Base-by-base conservation (phyloP, 2,329 filamentous ascomycete genomes). In the Trichoderma afroharzianum region DNA sequence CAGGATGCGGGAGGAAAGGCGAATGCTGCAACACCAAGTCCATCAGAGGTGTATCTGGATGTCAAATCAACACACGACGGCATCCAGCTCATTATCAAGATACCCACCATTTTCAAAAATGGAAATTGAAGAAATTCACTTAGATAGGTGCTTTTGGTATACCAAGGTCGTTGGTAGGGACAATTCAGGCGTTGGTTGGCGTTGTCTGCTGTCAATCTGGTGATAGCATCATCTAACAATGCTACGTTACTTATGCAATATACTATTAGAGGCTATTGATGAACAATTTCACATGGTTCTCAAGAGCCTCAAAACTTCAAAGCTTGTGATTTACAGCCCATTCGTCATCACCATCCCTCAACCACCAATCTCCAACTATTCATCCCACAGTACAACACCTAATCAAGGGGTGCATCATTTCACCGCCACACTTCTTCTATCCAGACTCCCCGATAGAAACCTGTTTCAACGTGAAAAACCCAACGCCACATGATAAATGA, bases 21-120 rank as follows among this genome's bases (percentile, higher is more conserved):
- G 70, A 78, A 79, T 3, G 77, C 79, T 4, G 77, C 77, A 5
- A 68, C 71, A 21, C 83, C 83, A 24, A 82, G 80, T 72, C 85
- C 86, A 3, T 86, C 86, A 2, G 87, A 88, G 76, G 84, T 88
- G 32, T 88, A 86, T 74, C 76, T 88, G 71, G 87, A 88, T 74
- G 85, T 88, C 71, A 87, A 87, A 77, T 88, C 86, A 39, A 88
- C 87, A 5, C 86, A 83, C 53, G 87, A 88, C 68, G 87, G 87
- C 2, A 88, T 88, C 74, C 87, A 88, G 77, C 77, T 88, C 68
- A 87, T 85, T 30, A 88, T 88, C 74, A 85, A 87, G 75, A 88
- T 88, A 71, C 87, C 86, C 28, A 88, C 86, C 2, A 84, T 87
- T 30, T 88, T 88, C 75, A 83, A 83, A 70, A 81, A 79, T 53